A percentile compares a stretch with the other conserved stretches of the same genome.
Conservation (phyloP, 192 early-diverging fungal genomes). For the Lobosporangium transversale region DNA sequence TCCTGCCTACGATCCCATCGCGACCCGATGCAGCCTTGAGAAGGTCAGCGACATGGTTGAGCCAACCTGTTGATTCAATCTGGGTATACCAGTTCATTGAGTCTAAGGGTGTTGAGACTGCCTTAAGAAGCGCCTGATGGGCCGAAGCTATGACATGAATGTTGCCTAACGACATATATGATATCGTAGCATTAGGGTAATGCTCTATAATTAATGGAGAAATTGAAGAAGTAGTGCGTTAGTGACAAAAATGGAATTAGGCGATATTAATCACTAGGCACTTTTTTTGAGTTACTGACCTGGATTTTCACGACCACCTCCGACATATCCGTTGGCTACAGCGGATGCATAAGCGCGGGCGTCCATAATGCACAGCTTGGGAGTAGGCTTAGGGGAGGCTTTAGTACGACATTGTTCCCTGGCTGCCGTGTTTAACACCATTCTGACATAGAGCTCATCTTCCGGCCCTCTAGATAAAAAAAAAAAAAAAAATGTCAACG, state of each 20-base stretch:
- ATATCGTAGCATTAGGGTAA: slow-evolving; percentile 52
- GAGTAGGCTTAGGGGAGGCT: neutral
- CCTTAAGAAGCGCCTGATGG: slow-evolving; percentile 41
- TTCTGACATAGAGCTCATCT: slow-evolving; percentile 52
- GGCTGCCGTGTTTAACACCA: slow-evolving; percentile 38
- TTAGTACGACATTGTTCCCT: slow-evolving; percentile 23
- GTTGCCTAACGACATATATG: slow-evolving; percentile 45
- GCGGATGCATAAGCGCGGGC: slow-evolving; percentile 50
- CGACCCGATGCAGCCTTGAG: slow-evolving; percentile 50
- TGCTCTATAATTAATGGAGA: slow-evolving; percentile 27
- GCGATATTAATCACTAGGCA: too few relatives aligned
- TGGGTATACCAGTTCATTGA: slow-evolving; percentile 49
- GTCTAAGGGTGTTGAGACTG: slow-evolving; percentile 38
- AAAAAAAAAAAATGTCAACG: neutral
- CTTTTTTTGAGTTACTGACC: too few relatives aligned
- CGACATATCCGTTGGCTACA: slow-evolving; percentile 41
- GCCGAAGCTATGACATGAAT: slow-evolving; percentile 50
- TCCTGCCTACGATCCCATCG: slow-evolving; percentile 52
- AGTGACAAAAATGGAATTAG: too few relatives aligned
- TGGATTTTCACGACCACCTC: slow-evolving; percentile 55
- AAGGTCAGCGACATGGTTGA: slow-evolving; percentile 50
- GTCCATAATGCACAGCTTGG: slow-evolving; percentile 56
- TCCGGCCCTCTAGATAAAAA: slow-evolving; percentile 34
- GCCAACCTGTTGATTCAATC: slow-evolving; percentile 56
- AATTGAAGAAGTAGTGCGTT: too few relatives aligned